Base-by-base conservation (phyloP, 1,284 basidiomycete species). In the Microbotryum silenes-acaulis region DNA sequence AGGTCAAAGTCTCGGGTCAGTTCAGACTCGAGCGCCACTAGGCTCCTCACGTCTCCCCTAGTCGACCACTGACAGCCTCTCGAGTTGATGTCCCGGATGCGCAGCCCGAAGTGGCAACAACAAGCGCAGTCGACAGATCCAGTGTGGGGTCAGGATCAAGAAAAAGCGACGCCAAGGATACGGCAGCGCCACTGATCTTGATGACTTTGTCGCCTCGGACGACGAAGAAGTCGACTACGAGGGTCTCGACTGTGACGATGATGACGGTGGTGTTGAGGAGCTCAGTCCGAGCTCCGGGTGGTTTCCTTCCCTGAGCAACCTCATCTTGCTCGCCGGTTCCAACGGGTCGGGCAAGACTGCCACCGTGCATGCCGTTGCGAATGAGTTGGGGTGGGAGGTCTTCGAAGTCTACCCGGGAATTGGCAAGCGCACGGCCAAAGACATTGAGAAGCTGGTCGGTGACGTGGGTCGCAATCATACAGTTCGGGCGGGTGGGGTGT, bases 381-480 rank as follows among this genome's bases (percentile, higher is more conserved):
- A 86, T 50, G 91, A 97, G 75, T 81, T 98, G 23, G 91, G 88
- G 6, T 98, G 89, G 87, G 89, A 96, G 56, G 85, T 98, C 14
- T 97, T 98, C 72, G 96, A 99, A 75, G 89, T 98, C 10, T 90
- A 92, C 76, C 88, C 96, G n/a, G 96, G 96, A 5, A 86, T 93
- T 62, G 90, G 90, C 27, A 87, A 83, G 72, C 83, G 96, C 25
- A 88, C 84, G 51, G 89, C 88, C 3, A 80, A 85, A 44, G 89
- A 85, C 65, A 77, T 99, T 61, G 83, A 88, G 58, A 79, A 81
- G 57, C 81, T 94, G 62, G 85, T 98, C 25, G 96, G 96, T 12
- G 91, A 96, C 68, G 89, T 97, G 1, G 89, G 89, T 12, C 88
- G 84, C 76, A 98, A 97, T 74, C 93, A 97, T 74, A 81, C 87